Evolutionary conservation across 2,329 filamentous ascomycete genomes (phyloP).

Genomic region (Chaetomiaceae sp.): DNA sequence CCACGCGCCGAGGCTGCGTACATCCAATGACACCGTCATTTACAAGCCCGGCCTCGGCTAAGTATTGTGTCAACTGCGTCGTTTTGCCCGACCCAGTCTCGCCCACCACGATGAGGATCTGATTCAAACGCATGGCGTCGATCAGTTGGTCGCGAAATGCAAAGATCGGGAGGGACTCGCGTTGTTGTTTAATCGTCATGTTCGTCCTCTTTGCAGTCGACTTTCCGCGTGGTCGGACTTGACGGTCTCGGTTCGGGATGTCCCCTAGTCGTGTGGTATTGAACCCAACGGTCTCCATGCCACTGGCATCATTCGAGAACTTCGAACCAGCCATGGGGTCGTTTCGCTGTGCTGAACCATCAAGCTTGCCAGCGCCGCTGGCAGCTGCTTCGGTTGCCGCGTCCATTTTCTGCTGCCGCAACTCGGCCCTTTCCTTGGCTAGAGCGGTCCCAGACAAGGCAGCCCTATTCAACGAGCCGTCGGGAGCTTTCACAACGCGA

Average conservation of each 20-base stretch:
- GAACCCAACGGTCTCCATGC: slow-evolving; percentile 58
- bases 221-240: slow-evolving; percentile 64
- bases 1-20: slow-evolving; percentile 93
- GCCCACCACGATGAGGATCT: slow-evolving; percentile 90
- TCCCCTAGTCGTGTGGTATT: slow-evolving; percentile 12
- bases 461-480: slow-evolving; percentile 94
- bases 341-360: slow-evolving; percentile 85
- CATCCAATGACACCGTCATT: slow-evolving; percentile 87
- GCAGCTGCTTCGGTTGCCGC: slow-evolving; percentile 55
- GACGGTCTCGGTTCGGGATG: slow-evolving; percentile 19
- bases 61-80: slow-evolving; percentile 89
- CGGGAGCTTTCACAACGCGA: slow-evolving; percentile 90
- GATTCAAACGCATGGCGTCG: slow-evolving; percentile 78
- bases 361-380: slow-evolving; percentile 70
- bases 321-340: slow-evolving; percentile 90
- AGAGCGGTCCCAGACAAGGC: slow-evolving; percentile 87
- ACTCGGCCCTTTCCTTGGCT: slow-evolving; percentile 81
- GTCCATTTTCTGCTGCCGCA: slow-evolving; percentile 81
- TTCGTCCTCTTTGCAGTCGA: slow-evolving; percentile 79
- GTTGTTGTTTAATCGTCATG: slow-evolving; percentile 91
- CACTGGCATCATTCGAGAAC: slow-evolving; percentile 73
- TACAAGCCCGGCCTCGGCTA: slow-evolving; percentile 85
- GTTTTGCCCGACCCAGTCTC: slow-evolving; percentile 98
- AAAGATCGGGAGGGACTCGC: slow-evolving; percentile 82
- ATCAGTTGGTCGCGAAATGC: slow-evolving; percentile 83